Evolutionary conservation across 2,329 filamentous ascomycete species (phyloP).

Genomic region (Colletotrichum sp.): DNA sequence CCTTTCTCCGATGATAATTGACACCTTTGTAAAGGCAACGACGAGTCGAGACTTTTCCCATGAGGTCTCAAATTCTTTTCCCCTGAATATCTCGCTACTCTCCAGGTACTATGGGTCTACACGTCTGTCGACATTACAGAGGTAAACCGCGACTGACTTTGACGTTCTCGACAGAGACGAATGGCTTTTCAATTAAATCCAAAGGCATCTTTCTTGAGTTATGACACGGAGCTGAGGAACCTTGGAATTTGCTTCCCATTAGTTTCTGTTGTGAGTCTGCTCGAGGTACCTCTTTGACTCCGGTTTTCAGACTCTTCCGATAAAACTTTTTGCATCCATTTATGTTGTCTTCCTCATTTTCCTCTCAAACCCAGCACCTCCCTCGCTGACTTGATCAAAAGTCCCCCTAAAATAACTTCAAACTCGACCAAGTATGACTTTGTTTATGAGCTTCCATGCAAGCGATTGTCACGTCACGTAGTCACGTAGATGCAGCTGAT

Average conservation of each 20-base stretch:
- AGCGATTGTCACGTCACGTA: background rate
- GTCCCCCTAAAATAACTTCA: background rate
- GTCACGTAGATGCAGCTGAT: background rate
- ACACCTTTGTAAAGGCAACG: background rate
- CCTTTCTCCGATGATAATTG: background rate
- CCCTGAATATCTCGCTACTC: background rate
- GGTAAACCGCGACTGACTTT: background rate
- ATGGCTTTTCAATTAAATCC: background rate
- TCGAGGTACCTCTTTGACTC: background rate
- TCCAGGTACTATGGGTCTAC: background rate
- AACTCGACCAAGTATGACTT: background rate
- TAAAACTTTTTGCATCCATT: background rate
- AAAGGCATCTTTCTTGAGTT: background rate
- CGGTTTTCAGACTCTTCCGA: background rate
- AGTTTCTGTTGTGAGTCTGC: background rate
- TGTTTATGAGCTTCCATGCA: background rate
- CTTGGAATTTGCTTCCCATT: background rate
- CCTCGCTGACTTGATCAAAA: background rate
- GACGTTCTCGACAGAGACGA: background rate
- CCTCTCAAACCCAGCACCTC: background rate
- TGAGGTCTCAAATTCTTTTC: background rate
- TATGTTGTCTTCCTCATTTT: background rate
- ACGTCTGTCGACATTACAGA: background rate
- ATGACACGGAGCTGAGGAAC: background rate
- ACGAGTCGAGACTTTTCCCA: background rate